These are phyloP conservation scores for Hirsutella minnesotensis DNA, from an alignment of 2,329 filamentous ascomycete species.

Conservation along the genomic window DNA sequence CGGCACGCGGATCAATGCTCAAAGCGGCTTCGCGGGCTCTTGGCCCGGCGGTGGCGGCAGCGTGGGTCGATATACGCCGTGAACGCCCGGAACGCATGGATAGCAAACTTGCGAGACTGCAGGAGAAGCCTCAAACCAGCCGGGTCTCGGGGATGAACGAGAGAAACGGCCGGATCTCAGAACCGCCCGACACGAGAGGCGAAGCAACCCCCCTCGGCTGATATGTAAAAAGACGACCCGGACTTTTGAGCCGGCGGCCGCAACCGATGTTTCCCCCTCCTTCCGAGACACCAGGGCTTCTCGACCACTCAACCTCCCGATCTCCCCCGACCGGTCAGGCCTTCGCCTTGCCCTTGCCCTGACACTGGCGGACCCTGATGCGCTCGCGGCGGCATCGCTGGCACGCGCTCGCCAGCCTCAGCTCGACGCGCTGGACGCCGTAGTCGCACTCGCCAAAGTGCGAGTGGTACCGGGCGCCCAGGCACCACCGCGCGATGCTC, in stretches of 20 bases:
- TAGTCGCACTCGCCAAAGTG: slow-evolving; percentile 3
- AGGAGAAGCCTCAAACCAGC: too few species aligned
- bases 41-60: slow-evolving; percentile 20
- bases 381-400: background rate
- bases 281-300: too few species aligned
- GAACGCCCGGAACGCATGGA: too few species aligned
- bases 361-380: background rate
- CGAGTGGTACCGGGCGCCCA: background rate
- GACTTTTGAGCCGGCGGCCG: too few species aligned
- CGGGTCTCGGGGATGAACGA: too few species aligned
- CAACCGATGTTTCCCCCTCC: too few species aligned
- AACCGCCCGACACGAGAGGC: too few species aligned
- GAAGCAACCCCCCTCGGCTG: too few species aligned
- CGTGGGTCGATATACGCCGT: slow-evolving; percentile 24
- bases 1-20: slow-evolving; percentile 18
- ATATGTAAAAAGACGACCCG: too few species aligned
- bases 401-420: background rate
- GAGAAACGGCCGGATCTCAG: too few species aligned
- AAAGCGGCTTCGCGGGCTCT: slow-evolving; percentile 21
- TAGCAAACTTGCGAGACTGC: too few species aligned
- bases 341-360: background rate
- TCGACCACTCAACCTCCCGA: too few species aligned
- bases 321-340: background rate
- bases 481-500: slow-evolving; percentile 1
- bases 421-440: slow-evolving; percentile 1